Evolutionary conservation across 139 green algal genomes (phyloP).

Genomic region (Chlamydomonas incerta): DNA sequence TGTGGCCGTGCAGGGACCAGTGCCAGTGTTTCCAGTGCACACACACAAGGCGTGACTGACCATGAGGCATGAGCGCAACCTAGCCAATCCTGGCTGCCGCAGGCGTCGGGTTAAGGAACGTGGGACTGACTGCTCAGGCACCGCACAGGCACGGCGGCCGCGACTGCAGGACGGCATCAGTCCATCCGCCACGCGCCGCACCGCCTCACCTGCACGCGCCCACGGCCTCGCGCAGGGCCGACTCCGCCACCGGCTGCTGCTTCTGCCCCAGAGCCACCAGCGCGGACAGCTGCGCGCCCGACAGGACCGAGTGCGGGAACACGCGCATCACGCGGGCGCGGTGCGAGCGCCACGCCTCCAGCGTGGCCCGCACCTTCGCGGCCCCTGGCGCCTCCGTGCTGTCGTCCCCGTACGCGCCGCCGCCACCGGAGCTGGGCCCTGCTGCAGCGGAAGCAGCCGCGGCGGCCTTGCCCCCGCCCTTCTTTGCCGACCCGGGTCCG

Average conservation of each 20-base stretch:
- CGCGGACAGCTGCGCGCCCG: conserved; percentile 15
- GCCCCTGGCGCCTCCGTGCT: not conserved
- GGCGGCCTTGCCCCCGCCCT: not conserved
- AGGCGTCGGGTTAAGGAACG: too few relatives aligned
- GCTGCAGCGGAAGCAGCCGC: not conserved
- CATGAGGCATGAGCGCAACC: too few relatives aligned
- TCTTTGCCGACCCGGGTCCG: not conserved
- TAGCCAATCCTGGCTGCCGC: too few relatives aligned
- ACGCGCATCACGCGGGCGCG: conserved; percentile 1
- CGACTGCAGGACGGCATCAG: too few relatives aligned
- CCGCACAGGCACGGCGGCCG: too few relatives aligned
- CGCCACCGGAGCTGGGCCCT: too few relatives aligned
- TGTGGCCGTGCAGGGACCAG: not conserved
- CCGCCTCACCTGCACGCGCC: not conserved
- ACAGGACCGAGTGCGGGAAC: conserved; percentile 34
- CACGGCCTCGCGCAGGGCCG: not conserved
- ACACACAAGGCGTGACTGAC: too few relatives aligned
- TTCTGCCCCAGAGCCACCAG: conserved; percentile 11
- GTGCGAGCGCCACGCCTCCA: not conserved
- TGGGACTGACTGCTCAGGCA: too few relatives aligned
- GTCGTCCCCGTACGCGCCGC: not conserved
- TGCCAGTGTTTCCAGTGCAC: too few relatives aligned
- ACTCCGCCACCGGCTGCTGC: not conserved
- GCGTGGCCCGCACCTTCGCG: not conserved
- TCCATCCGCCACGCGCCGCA: too few relatives aligned